Evolutionary conservation across 345 rosid species (phyloP).

Genomic region (Moricandia moricandioides): DNA sequence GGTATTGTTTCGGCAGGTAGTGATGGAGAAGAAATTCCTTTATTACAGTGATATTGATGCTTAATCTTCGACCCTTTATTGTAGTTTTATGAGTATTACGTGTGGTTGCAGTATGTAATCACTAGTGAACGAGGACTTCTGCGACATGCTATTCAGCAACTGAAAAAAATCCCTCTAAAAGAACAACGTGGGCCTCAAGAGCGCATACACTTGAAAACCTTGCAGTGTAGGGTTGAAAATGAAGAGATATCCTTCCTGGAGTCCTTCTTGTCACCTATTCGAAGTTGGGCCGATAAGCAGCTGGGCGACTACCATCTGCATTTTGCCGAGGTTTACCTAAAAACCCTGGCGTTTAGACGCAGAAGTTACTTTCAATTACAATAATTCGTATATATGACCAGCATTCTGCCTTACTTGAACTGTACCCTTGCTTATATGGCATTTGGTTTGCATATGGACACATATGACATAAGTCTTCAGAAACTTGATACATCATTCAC

Average conservation of each 20-base stretch:
- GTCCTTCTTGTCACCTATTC: conserved; percentile 82
- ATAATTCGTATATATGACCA: conserved; percentile 2
- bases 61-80: conserved; percentile 3
- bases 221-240: conserved; percentile 61
- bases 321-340: conserved; percentile 76
- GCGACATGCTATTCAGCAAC: conserved; percentile 82
- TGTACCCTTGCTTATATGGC: conserved; percentile 2
- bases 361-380: conserved; percentile 9
- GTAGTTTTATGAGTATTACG: conserved; percentile 29
- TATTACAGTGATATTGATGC: conserved; percentile 7
- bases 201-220: conserved; percentile 83
- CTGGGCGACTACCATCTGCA: conserved; percentile 86
- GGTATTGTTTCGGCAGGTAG: conserved; percentile 95
- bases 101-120: conserved; percentile 69
- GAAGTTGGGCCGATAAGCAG: conserved; percentile 86
- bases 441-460: conserved; percentile 14
- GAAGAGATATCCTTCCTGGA: conserved; percentile 71
- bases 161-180: conserved; percentile 79
- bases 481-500: conserved; percentile 6
- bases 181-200: conserved; percentile 97
- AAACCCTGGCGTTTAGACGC: not conserved
- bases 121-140: conserved; percentile 76
- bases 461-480: not conserved
- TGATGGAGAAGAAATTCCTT: conserved; percentile 2
- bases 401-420: not conserved